Conservation (phyloP, 805 yeast genomes). For the Suhomyces sp. region DNA sequence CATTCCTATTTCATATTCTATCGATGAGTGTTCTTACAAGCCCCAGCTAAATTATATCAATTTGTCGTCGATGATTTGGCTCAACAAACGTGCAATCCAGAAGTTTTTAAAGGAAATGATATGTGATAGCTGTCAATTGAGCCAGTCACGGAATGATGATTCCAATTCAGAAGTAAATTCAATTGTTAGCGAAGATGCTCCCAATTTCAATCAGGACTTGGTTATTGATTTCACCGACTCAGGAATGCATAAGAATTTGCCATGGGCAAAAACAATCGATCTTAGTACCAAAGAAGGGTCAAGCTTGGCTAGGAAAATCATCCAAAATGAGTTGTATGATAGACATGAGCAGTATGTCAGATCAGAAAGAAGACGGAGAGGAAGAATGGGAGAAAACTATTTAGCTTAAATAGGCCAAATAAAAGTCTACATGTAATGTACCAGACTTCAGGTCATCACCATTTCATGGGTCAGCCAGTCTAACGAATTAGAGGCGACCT, state of each 20-base stretch:
- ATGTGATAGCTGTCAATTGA: conserved; percentile 5
- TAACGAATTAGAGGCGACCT: conserved; percentile 70
- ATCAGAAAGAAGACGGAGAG: conserved; percentile 36
- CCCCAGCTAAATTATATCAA: conserved; percentile 32
- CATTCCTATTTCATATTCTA: neutral
- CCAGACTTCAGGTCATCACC: conserved; percentile 22
- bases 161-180: neutral
- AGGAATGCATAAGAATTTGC: conserved; percentile 48
- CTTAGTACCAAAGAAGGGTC: conserved; percentile 23
- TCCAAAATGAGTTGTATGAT: conserved; percentile 29
- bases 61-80: conserved; percentile 48
- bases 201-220: conserved; percentile 18
- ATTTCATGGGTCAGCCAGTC: conserved; percentile 27
- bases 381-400: conserved; percentile 44
- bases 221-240: conserved; percentile 42
- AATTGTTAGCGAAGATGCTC: neutral
- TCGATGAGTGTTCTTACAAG: neutral
- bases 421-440: conserved; percentile 7
- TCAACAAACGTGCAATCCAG: conserved; percentile 37
- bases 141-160: neutral
- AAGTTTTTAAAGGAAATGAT: conserved; percentile 32
- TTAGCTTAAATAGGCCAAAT: conserved; percentile 10
- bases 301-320: conserved; percentile 25
- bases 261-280: conserved; percentile 42
- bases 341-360: conserved; percentile 28